These are phyloP conservation scores for Fusarium verrucosum DNA, from an alignment of 2,329 filamentous ascomycete species.

Conservation along the genomic window DNA sequence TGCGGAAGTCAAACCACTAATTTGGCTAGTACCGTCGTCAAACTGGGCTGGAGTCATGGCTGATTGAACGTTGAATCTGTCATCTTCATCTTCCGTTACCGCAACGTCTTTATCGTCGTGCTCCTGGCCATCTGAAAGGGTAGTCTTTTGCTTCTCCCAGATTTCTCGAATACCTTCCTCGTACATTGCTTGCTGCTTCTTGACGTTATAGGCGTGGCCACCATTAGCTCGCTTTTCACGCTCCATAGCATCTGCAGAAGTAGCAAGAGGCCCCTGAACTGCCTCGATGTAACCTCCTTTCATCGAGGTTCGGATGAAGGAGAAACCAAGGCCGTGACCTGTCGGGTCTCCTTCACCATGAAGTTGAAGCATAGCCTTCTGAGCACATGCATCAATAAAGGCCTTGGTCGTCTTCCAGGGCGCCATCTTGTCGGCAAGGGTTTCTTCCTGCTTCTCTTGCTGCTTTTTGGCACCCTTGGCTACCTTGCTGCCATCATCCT, in stretches of 20 bases:
- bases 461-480: slow-evolving; percentile 55
- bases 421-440: slow-evolving; percentile 86
- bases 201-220: slow-evolving; percentile 97
- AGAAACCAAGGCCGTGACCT: slow-evolving; percentile 91
- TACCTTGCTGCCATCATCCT: slow-evolving; percentile 54
- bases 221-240: slow-evolving; percentile 89
- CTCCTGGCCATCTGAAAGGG: slow-evolving; percentile 76
- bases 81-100: slow-evolving; percentile 68
- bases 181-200: slow-evolving; percentile 90
- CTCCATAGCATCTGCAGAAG: slow-evolving; percentile 83
- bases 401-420: slow-evolving; percentile 98
- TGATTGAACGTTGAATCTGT: slow-evolving; percentile 76
- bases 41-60: slow-evolving; percentile 72
- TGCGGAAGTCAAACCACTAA: slow-evolving; percentile 72
- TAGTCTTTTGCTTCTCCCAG: slow-evolving; percentile 87
- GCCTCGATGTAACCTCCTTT: slow-evolving; percentile 94
- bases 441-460: slow-evolving; percentile 68
- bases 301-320: slow-evolving; percentile 98
- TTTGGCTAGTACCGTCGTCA: slow-evolving; percentile 84
- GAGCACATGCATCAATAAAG: slow-evolving; percentile 90
- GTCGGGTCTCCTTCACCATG: slow-evolving; percentile 96
- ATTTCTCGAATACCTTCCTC: slow-evolving; percentile 90
- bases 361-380: slow-evolving; percentile 95
- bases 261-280: slow-evolving; percentile 71
- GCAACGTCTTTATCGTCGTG: slow-evolving; percentile 70